Conservation (phyloP, 2,329 filamentous ascomycete species). For the Emydomyces testavorans region DNA sequence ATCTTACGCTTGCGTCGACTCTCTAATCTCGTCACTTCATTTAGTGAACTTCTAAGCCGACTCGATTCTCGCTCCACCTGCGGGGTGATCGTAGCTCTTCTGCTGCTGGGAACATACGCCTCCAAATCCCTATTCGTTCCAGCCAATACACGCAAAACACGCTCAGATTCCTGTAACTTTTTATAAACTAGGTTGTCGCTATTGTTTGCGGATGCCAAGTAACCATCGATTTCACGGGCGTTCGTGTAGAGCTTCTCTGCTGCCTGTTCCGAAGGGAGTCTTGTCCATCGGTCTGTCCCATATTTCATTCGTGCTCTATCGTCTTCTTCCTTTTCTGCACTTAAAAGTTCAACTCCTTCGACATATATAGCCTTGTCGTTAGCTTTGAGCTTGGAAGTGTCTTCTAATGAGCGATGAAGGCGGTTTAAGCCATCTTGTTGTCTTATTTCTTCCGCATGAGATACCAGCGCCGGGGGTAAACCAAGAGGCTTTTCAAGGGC, state of each 20-base stretch:
- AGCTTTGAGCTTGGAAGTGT: constrained; percentile 79
- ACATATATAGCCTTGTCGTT: constrained; percentile 68
- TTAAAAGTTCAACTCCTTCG: constrained; percentile 68
- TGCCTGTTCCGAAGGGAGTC: constrained; percentile 58
- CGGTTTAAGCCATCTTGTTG: constrained; percentile 77
- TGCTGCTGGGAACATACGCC: constrained; percentile 78
- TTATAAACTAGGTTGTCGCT: constrained; percentile 61
- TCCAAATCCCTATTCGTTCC: constrained; percentile 71
- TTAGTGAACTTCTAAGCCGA: constrained; percentile 65
- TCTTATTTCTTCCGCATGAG: constrained; percentile 86
- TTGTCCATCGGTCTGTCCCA: constrained; percentile 75
- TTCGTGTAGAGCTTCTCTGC: constrained; percentile 62
- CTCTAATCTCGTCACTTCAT: constrained; percentile 75
- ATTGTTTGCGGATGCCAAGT: constrained; percentile 60
- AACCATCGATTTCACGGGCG: constrained; percentile 69
- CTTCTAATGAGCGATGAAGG: constrained; percentile 67
- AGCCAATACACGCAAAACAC: constrained; percentile 61
- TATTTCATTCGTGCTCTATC: constrained; percentile 61
- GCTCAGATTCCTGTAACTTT: constrained; percentile 67
- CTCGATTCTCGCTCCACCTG: constrained; percentile 69
- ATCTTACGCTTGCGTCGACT: constrained; percentile 67
- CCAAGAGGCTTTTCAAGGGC: constrained; percentile 91
- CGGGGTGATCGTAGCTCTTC: constrained; percentile 66
- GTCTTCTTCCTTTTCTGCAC: constrained; percentile 74
- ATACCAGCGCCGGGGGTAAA: constrained; percentile 68